Evolutionary conservation across 768 basidiomycete genomes (phyloP), one percentile per base, ranked within the genome.

Genomic region (Calocybe indica): DNA sequence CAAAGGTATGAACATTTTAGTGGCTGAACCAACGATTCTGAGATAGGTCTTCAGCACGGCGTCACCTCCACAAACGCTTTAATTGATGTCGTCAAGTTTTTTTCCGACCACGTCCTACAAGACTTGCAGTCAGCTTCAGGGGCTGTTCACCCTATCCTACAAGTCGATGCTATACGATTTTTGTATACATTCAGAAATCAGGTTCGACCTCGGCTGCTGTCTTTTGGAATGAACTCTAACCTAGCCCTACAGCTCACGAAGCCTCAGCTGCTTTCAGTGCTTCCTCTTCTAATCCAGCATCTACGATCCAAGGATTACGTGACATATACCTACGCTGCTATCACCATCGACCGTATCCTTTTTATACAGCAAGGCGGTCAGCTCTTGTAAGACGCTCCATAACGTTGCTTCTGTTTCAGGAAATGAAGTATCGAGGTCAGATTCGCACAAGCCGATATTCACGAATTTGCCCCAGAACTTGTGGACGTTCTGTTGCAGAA

Each of bases 151-250:
- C 88, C 93, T 1, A 91, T 97, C 55, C 72, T 99, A 37, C 91
- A 94, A 59, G 93, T 95, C 28, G 93, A 98, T 63, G 93, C 94
- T 7, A 97, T 98, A 63, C 85, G 92, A 41, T 98, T 92, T 72
- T 66, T 98, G 43, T 75, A 91, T 59, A 95, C 92, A 0, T 98
- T 99, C 79, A 75, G 95, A n/a, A 92, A 92, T 59, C 94, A 96
- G 72, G 93, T 90, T 44, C 43, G 34, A 48, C 6, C 6, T 32
- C 36, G 33, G 7, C 8, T 40, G 8, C 36, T 22, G 38, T 45
- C 43, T n/a, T 32, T 33, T 14, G 35, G 36, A 22, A 22, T 12
- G 15, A 54, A 7, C 49, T 10, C 41, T 41, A 31, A 41, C 13
- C 37, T 48, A 40, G 15, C 1, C 11, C 15, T 43, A 10, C 31